These are phyloP conservation scores for Rhizophagus clarus DNA, from an alignment of 192 early-diverging fungal species.

Conservation along the genomic window DNA sequence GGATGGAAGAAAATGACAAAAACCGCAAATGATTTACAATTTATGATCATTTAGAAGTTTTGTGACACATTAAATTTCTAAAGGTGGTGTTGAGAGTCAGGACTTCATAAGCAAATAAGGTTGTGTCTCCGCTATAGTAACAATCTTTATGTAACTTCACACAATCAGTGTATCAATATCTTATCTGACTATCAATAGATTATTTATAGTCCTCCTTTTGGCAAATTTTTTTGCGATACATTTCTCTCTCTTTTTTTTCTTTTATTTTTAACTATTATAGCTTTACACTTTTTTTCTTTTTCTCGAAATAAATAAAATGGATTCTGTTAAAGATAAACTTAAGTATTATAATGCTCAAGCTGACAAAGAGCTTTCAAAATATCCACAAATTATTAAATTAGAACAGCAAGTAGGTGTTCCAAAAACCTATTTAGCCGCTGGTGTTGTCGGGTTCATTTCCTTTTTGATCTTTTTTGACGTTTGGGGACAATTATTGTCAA, in stretches of 20 bases:
- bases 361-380: conserved; percentile 75
- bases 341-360: conserved; percentile 52
- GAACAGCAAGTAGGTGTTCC: conserved; percentile 80
- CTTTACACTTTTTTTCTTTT: background rate
- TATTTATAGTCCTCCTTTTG: background rate
- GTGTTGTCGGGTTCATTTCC: conserved; percentile 59
- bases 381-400: conserved; percentile 64
- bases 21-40: too few relatives aligned
- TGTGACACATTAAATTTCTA: too few relatives aligned
- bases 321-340: background rate
- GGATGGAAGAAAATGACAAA: too few relatives aligned
- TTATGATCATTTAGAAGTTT: too few relatives aligned
- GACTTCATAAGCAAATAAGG: too few relatives aligned
- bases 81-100: too few relatives aligned
- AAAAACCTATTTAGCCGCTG: conserved; percentile 85
- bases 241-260: background rate
- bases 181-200: background rate
- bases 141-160: background rate
- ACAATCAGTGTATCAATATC: background rate
- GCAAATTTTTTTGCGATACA: background rate
- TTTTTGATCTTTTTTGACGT: conserved; percentile 92
- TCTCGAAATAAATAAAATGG: conserved; percentile 15
- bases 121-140: too few relatives aligned
- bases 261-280: background rate
- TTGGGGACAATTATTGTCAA: conserved; percentile 74